A percentile compares a stretch with the other conserved stretches of the same genome.
phyloP scores from a whole-genome alignment of 345 rosid genomes.

The Eucalyptus grandis region DNA sequence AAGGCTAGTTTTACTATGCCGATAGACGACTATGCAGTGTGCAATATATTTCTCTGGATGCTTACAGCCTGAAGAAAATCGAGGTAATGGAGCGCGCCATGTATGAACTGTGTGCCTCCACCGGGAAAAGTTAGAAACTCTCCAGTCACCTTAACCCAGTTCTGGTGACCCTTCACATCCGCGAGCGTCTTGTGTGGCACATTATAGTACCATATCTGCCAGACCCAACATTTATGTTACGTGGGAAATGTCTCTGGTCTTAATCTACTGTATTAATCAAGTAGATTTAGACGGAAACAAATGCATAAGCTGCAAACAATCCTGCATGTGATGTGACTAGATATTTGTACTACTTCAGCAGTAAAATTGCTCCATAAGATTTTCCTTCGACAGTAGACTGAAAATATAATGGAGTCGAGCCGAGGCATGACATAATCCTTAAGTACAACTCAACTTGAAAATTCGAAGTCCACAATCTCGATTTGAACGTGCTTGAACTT shows the following conservation, averaged over 20 bases:
- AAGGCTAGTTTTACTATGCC: neutral
- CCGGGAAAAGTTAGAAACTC: slow-evolving; percentile 95
- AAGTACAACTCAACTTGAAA: neutral
- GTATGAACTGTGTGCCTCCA: slow-evolving; percentile 95
- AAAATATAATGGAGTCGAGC: neutral
- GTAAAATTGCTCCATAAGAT: neutral
- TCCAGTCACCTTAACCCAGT: slow-evolving; percentile 90
- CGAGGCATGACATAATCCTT: neutral
- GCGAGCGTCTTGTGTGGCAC: slow-evolving; percentile 79
- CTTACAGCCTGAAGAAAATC: slow-evolving; percentile 63
- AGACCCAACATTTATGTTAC: neutral
- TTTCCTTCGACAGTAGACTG: neutral
- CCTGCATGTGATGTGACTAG: neutral
- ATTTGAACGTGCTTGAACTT: neutral
- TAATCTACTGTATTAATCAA: neutral
- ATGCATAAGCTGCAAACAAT: neutral
- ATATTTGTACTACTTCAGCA: neutral
- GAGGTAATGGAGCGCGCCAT: slow-evolving; percentile 87
- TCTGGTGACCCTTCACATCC: slow-evolving; percentile 87
- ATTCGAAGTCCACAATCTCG: neutral
- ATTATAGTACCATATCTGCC: slow-evolving; percentile 91
- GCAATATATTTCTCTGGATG: neutral
- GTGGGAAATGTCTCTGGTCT: neutral
- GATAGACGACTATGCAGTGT: neutral
- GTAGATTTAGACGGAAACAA: neutral